Conservation (phyloP, 768 basidiomycete species). For the Calocybe indica region DNA sequence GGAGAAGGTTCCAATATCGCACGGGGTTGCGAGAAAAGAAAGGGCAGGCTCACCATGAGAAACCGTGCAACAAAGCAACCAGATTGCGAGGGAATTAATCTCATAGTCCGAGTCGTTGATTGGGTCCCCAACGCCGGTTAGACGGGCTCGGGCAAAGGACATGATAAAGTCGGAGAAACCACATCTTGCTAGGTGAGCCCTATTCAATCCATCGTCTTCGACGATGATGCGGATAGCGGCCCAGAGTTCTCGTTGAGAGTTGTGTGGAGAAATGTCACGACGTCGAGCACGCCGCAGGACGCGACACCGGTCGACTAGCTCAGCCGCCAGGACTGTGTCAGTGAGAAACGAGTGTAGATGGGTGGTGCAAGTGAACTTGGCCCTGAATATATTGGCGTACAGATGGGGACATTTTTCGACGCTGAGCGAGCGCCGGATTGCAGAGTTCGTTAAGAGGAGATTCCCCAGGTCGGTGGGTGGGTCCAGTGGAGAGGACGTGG, state of each 20-base stretch:
- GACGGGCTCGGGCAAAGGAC: constrained; percentile 16
- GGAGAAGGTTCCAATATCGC: constrained; percentile 9
- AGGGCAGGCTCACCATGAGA: constrained; percentile 28
- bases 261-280: constrained; percentile 21
- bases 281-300: constrained; percentile 43
- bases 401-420: constrained; percentile 41
- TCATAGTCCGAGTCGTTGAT: constrained; percentile 7
- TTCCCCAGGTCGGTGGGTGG: constrained; percentile 35
- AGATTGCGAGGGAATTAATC: constrained; percentile 26
- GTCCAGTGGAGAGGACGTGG: constrained; percentile 28
- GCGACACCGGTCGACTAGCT: constrained; percentile 41
- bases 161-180: constrained; percentile 35
- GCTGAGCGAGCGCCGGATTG: constrained; percentile 37
- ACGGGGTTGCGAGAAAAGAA: neutral
- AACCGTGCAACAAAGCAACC: constrained; percentile 34
- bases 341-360: constrained; percentile 21
- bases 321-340: constrained; percentile 37
- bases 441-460: constrained; percentile 40
- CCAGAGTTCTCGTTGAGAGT: constrained; percentile 44
- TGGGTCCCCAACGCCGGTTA: constrained; percentile 7
- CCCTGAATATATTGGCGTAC: constrained; percentile 48
- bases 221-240: constrained; percentile 54
- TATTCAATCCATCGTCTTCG: constrained; percentile 48
- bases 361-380: constrained; percentile 39
- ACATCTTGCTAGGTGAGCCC: constrained; percentile 33